Conservation (phyloP, 495 filamentous ascomycete genomes). For the Margaritispora aquatica region DNA sequence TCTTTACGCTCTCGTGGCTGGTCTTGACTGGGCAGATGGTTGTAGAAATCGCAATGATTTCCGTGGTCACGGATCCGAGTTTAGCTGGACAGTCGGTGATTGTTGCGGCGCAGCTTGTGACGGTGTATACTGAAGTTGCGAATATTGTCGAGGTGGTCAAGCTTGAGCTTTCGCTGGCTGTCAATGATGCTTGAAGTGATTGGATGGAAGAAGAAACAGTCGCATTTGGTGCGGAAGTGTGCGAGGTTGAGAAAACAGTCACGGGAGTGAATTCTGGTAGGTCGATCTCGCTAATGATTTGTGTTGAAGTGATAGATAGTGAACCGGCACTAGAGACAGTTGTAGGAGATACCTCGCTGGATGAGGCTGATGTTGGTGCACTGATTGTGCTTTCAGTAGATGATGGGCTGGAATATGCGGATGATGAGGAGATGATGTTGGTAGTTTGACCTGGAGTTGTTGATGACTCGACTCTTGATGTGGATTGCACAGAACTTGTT, state of each 20-base stretch:
- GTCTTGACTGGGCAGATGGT: slow-evolving; percentile 14
- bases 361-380: neutral
- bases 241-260: neutral
- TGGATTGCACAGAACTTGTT: neutral
- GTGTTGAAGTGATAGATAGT: neutral
- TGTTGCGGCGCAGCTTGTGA: slow-evolving; percentile 46
- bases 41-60: slow-evolving; percentile 18
- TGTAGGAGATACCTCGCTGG: neutral
- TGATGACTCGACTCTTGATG: neutral
- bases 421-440: neutral
- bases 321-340: neutral
- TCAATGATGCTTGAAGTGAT: slow-evolving; percentile 10
- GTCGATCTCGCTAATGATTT: neutral
- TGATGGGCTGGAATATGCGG: neutral
- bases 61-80: slow-evolving; percentile 27
- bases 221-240: neutral
- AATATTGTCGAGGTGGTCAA: neutral
- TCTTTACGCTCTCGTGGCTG: no score
- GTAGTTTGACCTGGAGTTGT: neutral
- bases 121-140: slow-evolving; percentile 8
- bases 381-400: neutral
- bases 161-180: neutral
- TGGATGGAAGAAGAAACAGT: slow-evolving; percentile 34
- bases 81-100: slow-evolving; percentile 48
- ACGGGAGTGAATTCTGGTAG: neutral